A percentile compares a stretch with the other conserved stretches of the same genome.
Evolutionary conservation across 352 stramenopile species (phyloP).

Genomic region (Globisporangium yorkense): DNA sequence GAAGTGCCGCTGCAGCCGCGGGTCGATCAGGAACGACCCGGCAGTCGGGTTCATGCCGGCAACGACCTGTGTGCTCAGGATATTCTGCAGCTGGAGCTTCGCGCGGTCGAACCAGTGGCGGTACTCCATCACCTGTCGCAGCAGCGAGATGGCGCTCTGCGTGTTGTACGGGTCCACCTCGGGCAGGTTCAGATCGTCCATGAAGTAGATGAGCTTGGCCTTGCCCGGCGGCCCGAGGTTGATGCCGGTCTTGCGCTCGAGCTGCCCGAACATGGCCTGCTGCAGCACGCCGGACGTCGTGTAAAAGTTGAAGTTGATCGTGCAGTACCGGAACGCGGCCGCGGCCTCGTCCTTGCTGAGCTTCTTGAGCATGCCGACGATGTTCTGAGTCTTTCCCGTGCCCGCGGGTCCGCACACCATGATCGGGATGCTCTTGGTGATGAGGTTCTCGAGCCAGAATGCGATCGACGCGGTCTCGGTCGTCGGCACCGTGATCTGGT

Average conservation of each 20-base stretch:
- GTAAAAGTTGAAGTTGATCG: conserved; percentile 98
- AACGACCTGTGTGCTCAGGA: conserved; percentile 93
- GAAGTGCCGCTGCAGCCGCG: conserved; percentile 94
- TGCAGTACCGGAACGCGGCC: conserved; percentile 81
- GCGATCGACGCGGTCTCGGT: conserved; percentile 93
- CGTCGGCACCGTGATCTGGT: conserved; percentile 91
- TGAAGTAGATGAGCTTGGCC: conserved; percentile 93
- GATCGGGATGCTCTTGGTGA: conserved; percentile 86
- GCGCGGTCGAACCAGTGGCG: conserved; percentile 90
- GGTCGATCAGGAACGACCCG: conserved; percentile 92
- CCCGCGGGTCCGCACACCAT: conserved; percentile 94
- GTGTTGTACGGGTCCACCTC: conserved; percentile 96
- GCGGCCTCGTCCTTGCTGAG: conserved; percentile 84
- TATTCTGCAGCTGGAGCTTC: conserved; percentile 93
- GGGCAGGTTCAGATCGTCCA: conserved; percentile 96
- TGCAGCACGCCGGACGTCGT: conserved; percentile 92
- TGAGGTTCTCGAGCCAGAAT: conserved; percentile 94
- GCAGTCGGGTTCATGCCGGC: conserved; percentile 95
- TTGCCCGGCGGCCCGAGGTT: conserved; percentile 93
- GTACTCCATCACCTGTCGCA: conserved; percentile 96
- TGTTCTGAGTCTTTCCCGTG: conserved; percentile 94
- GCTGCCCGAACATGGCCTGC: conserved; percentile 88
- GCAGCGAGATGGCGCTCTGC: conserved; percentile 91
- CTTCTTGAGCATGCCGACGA: conserved; percentile 93
- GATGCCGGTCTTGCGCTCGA: conserved; percentile 94